A percentile compares a stretch with the other conserved stretches of the same genome.
These are phyloP conservation scores for Penstemon eatonii DNA, from an alignment of 257 asterid species.

Conservation along the genomic window DNA sequence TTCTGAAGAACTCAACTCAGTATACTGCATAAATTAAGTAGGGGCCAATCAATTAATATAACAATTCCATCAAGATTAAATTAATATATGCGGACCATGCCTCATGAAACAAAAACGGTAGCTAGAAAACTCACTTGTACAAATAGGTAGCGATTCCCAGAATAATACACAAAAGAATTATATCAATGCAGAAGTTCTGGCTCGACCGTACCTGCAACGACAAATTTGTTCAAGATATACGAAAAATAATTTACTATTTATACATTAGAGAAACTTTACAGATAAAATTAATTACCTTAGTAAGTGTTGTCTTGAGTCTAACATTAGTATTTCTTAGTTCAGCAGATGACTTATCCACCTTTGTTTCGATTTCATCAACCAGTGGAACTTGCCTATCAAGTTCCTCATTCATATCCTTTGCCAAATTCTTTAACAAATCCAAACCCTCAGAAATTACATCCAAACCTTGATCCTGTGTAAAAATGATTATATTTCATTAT, in stretches of 20 bases:
- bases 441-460: conserved; percentile 75
- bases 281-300: conserved; percentile 32
- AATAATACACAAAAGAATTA: conserved; percentile 65
- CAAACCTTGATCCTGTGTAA: conserved; percentile 80
- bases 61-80: neutral
- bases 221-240: neutral
- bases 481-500: neutral
- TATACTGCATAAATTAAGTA: conserved; percentile 36
- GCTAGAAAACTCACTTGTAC: conserved; percentile 66
- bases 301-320: conserved; percentile 64
- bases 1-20: conserved; percentile 31
- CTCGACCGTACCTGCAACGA: conserved; percentile 70
- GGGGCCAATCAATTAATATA: neutral
- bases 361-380: conserved; percentile 79
- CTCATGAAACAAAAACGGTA: too few relatives aligned
- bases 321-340: conserved; percentile 67
- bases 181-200: conserved; percentile 65
- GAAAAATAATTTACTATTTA: neutral
- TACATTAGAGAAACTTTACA: neutral
- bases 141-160: conserved; percentile 78
- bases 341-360: conserved; percentile 79
- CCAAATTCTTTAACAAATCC: conserved; percentile 73
- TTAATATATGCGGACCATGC: too few relatives aligned
- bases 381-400: conserved; percentile 89
- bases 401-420: conserved; percentile 93